phyloP scores from a whole-genome alignment of 441 rosid genomes.

The Melastoma candidum region DNA sequence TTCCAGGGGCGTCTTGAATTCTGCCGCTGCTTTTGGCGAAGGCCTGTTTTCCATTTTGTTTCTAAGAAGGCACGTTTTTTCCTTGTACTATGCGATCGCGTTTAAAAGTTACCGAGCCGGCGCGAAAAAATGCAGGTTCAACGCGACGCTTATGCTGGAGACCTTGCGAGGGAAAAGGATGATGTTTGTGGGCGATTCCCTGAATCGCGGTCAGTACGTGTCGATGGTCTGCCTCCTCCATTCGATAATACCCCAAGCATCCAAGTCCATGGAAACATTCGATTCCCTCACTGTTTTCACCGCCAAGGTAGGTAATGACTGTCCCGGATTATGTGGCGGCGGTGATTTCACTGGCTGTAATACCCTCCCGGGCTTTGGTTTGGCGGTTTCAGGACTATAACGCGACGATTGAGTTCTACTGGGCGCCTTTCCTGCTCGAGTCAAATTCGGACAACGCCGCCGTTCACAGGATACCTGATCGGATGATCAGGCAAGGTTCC shows the following conservation, averaged over 20 bases:
- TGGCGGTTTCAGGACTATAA: slow-evolving; percentile 37
- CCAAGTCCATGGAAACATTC: slow-evolving; percentile 69
- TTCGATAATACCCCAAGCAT: slow-evolving; percentile 40
- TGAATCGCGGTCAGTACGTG: slow-evolving; percentile 78
- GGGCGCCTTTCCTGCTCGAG: slow-evolving; percentile 96
- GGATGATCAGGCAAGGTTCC: slow-evolving; percentile 66
- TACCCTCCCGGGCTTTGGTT: no score
- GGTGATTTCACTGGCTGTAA: no score
- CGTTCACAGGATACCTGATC: slow-evolving; percentile 61
- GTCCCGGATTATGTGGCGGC: no score
- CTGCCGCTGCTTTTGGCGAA: no score
- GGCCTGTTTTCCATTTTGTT: no score
- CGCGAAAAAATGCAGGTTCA: slow-evolving; percentile 31
- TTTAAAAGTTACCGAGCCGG: no score
- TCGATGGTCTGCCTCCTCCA: slow-evolving; percentile 83
- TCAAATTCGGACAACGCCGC: slow-evolving; percentile 77
- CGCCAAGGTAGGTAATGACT: slow-evolving; percentile 24
- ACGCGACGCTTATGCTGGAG: slow-evolving; percentile 76
- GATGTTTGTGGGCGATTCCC: slow-evolving; percentile 87
- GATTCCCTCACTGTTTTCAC: slow-evolving; percentile 72
- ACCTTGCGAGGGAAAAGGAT: slow-evolving; percentile 76
- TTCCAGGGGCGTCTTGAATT: no score
- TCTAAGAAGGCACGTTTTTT: no score
- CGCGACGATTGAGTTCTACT: slow-evolving; percentile 84
- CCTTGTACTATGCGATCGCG: no score